Evolutionary conservation across 768 basidiomycete genomes (phyloP).

Genomic region (Suillus plorans): DNA sequence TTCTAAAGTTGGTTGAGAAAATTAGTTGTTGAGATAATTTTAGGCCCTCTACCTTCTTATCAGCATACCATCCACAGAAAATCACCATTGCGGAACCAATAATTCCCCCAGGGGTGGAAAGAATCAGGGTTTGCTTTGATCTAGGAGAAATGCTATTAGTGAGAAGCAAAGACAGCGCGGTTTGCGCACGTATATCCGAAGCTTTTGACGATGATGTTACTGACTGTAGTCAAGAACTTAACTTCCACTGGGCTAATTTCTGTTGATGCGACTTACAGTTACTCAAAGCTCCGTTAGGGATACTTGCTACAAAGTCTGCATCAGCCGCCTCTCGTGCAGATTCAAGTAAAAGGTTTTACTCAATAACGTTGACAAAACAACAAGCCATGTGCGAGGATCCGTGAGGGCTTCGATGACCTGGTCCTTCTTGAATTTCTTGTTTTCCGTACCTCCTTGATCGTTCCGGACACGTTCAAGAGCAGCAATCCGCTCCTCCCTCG

Average conservation of each 20-base stretch:
- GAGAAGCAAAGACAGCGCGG: neutral
- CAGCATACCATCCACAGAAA: constrained; percentile 64
- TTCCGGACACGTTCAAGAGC: constrained; percentile 66
- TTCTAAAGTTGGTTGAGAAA: constrained; percentile 30
- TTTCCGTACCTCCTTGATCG: constrained; percentile 63
- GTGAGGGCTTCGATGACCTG: constrained; percentile 56
- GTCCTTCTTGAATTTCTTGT: constrained; percentile 57
- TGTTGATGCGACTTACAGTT: constrained; percentile 48
- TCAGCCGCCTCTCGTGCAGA: constrained; percentile 6
- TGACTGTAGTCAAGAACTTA: constrained; percentile 36
- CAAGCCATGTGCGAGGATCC: constrained; percentile 62
- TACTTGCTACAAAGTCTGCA: constrained; percentile 44
- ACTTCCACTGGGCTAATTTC: neutral
- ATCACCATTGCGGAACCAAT: constrained; percentile 49
- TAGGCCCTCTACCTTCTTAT: constrained; percentile 46
- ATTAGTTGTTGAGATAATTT: neutral
- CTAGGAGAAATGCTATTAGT: constrained; percentile 26
- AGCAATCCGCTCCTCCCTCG: constrained; percentile 58
- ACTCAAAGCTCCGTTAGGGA: constrained; percentile 63
- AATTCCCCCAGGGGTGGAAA: constrained; percentile 56
- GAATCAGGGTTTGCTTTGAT: constrained; percentile 58
- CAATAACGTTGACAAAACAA: constrained; percentile 56
- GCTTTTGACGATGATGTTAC: constrained; percentile 60
- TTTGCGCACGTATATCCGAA: constrained; percentile 60
- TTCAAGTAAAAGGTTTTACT: constrained; percentile 36